Evolutionary conservation across 1,284 basidiomycete genomes (phyloP).

Genomic region (Xerocomus cyaneibrunnescens): DNA sequence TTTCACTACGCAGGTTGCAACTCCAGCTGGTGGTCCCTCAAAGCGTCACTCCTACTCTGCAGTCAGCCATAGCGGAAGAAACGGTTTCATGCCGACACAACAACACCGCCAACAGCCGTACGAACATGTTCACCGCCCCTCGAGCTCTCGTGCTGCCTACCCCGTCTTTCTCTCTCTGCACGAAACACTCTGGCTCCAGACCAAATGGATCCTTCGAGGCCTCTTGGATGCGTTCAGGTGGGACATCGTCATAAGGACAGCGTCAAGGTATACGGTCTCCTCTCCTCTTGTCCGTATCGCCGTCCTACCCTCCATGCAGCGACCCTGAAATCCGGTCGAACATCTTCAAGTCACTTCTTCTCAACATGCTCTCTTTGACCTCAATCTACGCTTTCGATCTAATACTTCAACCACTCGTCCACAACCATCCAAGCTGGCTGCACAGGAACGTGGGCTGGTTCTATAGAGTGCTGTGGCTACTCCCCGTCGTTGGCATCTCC

Average conservation of each 20-base stretch:
- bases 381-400: slow-evolving; percentile 74
- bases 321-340: slow-evolving; percentile 73
- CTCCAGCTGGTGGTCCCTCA: background rate
- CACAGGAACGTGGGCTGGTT: slow-evolving; percentile 71
- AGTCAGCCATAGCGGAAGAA: background rate
- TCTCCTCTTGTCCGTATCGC: slow-evolving; percentile 1
- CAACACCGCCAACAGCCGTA: slow-evolving; percentile 7
- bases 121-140: slow-evolving; percentile 14
- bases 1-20: background rate
- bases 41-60: background rate
- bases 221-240: slow-evolving; percentile 70
- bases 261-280: slow-evolving; percentile 42
- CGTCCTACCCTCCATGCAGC: slow-evolving; percentile 38
- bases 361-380: slow-evolving; percentile 66
- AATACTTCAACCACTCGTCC: slow-evolving; percentile 67
- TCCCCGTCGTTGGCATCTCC: slow-evolving; percentile 68
- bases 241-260: slow-evolving; percentile 58
- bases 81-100: slow-evolving; percentile 25
- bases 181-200: slow-evolving; percentile 58
- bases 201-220: slow-evolving; percentile 58
- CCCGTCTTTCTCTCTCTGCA: slow-evolving; percentile 65
- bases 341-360: slow-evolving; percentile 66
- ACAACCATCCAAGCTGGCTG: slow-evolving; percentile 61
- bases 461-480: slow-evolving; percentile 72
- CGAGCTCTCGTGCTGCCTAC: slow-evolving; percentile 51